A percentile compares a stretch with the other conserved stretches of the same genome.
phyloP scores from a whole-genome alignment of 805 yeast genomes.

The Brettanomyces naardenensis region DNA sequence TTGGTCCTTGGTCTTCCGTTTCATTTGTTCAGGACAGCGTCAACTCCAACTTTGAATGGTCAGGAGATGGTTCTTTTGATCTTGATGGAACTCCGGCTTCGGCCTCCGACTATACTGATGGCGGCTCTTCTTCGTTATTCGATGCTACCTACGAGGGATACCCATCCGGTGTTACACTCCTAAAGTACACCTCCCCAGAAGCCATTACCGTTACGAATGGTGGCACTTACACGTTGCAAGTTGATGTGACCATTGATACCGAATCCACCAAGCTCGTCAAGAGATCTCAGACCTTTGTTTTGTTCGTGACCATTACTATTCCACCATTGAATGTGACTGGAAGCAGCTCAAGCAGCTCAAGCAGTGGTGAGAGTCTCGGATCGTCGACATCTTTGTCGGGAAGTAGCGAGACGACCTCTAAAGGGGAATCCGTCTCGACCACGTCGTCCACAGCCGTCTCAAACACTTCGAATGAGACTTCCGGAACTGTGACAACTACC shows the following conservation, averaged over 20 bases:
- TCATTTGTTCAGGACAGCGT: background rate
- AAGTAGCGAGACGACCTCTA: too few relatives aligned
- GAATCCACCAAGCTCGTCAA: too few relatives aligned
- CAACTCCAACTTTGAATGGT: constrained; percentile 1
- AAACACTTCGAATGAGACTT: too few relatives aligned
- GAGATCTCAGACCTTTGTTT: too few relatives aligned
- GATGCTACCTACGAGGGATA: background rate
- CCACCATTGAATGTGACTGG: background rate
- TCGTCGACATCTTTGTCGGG: too few relatives aligned
- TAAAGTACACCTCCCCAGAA: background rate
- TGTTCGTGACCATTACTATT: constrained; percentile 2
- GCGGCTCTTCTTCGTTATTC: background rate
- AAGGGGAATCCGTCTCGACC: too few relatives aligned
- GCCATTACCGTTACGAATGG: too few relatives aligned
- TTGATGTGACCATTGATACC: too few relatives aligned
- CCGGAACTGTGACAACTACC: too few relatives aligned
- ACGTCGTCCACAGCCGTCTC: too few relatives aligned
- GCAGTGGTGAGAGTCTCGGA: background rate
- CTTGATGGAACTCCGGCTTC: background rate
- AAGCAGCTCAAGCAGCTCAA: background rate
- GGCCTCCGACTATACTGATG: background rate
- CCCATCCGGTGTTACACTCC: background rate
- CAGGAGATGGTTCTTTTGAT: background rate
- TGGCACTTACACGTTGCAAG: too few relatives aligned
- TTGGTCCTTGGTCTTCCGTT: background rate